Evolutionary conservation across 1,284 basidiomycete species (phyloP).

Genomic region (Ceratobasidium sp.): DNA sequence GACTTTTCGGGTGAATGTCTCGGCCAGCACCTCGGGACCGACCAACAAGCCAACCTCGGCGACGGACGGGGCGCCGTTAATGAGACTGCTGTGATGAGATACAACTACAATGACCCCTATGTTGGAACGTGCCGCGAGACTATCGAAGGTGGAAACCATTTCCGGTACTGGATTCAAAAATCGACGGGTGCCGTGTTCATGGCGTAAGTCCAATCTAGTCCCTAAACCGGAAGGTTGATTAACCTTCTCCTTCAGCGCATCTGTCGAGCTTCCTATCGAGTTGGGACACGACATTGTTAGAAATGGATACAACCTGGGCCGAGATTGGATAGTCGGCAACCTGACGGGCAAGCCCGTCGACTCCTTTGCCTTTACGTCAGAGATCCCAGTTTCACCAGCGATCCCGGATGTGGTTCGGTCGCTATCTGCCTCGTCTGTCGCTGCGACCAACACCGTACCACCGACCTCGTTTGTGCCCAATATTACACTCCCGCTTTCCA

Average conservation of each 20-base stretch:
- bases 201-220: conserved; percentile 52
- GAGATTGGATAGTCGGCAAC: conserved; percentile 85
- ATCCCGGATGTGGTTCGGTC: conserved; percentile 17
- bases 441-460: conserved; percentile 22
- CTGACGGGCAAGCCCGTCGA: conserved; percentile 56
- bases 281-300: conserved; percentile 61
- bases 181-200: conserved; percentile 80
- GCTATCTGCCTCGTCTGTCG: conserved; percentile 15
- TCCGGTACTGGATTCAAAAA: conserved; percentile 88
- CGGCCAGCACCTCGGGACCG: conserved; percentile 74
- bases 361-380: conserved; percentile 10
- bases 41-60: conserved; percentile 82
- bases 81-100: conserved; percentile 79
- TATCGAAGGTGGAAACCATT: conserved; percentile 86
- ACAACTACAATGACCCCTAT: conserved; percentile 76
- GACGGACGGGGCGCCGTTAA: conserved; percentile 82
- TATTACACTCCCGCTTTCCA: conserved; percentile 29
- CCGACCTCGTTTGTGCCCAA: conserved; percentile 26
- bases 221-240: background rate
- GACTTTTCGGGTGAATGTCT: conserved; percentile 82
- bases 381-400: background rate
- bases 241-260: conserved; percentile 49
- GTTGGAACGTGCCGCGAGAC: conserved; percentile 86
- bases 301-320: conserved; percentile 59
- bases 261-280: conserved; percentile 72